Evolutionary conservation across 2,329 filamentous ascomycete species (phyloP), one percentile per base, ranked within the genome.

Genomic region (Lasiodiplodia gonubiensis): DNA sequence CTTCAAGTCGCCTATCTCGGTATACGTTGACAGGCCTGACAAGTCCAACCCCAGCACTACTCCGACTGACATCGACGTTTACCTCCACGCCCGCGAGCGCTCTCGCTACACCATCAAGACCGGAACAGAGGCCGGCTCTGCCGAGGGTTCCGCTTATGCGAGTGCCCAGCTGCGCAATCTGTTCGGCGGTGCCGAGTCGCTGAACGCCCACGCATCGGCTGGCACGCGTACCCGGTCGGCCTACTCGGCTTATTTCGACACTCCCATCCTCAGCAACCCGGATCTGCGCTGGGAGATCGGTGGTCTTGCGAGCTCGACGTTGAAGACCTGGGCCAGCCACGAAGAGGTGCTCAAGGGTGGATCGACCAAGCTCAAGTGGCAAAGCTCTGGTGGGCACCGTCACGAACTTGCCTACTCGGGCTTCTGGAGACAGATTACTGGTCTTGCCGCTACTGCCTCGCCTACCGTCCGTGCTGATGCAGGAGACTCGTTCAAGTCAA

Each of bases 301-400:
- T 71, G 93, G 87, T 1, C 83, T 97, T 53, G 89, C 91, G 11
- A 97, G 92, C 70, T 90, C 92, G 53, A 96, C 92, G 0, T 87
- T 94, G 70, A 97, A 98, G 80, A 87, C 89, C 14, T 98, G 93
- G 92, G 93, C 95, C 25, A 95, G 92, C 70, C 94, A 99, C 76
- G 94, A 98, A 73, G 94, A 99, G 80, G 89, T 90, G 3, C 81
- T 96, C 23, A 92, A 90, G 74, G 93, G 94, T 18, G 93, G 87
- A 23, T 90, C 88, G 72, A 82, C 91, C 14, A 93, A 92, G 71
- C 84, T 97, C 49, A 88, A 89, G 48, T 98, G 92, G 91, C 80
- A 90, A 46, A 88, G 86, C 12, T 74, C 76, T 57, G 81, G 84
- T 59, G 89, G 89, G 53, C 88, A 92, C 71, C 85, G 85, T 67